Evolutionary conservation across 2,329 filamentous ascomycete species (phyloP), one percentile per base, ranked within the genome.

Genomic region (Drechslerella stenobrocha): DNA sequence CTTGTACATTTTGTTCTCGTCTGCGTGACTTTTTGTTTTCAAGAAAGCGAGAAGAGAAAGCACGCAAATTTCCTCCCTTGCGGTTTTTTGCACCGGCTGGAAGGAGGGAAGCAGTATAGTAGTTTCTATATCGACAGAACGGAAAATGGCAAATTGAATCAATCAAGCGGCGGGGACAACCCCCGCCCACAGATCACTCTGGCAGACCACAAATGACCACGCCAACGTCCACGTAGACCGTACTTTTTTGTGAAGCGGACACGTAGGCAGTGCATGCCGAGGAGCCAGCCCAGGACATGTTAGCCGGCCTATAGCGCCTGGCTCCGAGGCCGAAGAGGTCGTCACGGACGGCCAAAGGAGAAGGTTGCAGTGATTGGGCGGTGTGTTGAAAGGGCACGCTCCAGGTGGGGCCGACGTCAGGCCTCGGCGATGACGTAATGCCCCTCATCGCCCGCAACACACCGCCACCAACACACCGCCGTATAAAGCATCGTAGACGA

Each of bases 81-180:
- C 73, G 72, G 56, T 72, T 70, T 74, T 73, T 72, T 63, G 73
- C 73, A 30, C 5, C 5, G 28, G 11, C 11, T 30, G 28, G 28
- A 30, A 11, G 28, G 28, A 30, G 28, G 28, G 34, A 70, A 18
- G 8, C 20, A 53, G 37, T 42, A 42, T 42, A 42, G 37, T 44
- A 58, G 52, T 26, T 61, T 40, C 55, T 61, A 69, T 59, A 70
- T 60, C 60, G 65, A 69, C 59, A 48, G 52, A 55, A 57, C 56
- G 34, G 26, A 58, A 23, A 48, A 46, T 51, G 30, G 35, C n/a
- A 42, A 60, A 28, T 44, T 47, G 13, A 61, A 13, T 37, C 37
- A 32, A 7, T 37, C 34, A 37, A 37, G 8, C 34, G n/a, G 28
- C 28, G 28, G 5, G 28, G 28, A 11, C 5, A 11, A n/a, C n/a